Percentiles rank a stretch among this genome's conserved stretches.
Evolutionary conservation across 768 basidiomycete species (phyloP).

Genomic region (Suillus brevipes): DNA sequence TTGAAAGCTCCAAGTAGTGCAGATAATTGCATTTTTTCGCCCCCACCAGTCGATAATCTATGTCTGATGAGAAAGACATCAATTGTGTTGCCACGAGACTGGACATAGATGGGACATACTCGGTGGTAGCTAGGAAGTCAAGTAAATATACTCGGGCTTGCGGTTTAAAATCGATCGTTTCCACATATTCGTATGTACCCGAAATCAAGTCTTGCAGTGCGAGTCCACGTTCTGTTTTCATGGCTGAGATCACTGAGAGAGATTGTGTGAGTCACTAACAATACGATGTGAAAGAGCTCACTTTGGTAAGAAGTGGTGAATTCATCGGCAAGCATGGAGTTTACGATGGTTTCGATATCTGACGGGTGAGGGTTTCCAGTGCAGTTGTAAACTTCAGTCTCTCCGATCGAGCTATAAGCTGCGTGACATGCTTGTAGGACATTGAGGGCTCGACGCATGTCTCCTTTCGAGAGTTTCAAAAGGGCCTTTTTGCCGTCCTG

Average conservation of each 20-base stretch:
- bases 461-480: slow-evolving; percentile 92
- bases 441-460: slow-evolving; percentile 96
- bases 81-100: not conserved
- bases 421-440: slow-evolving; percentile 98
- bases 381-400: slow-evolving; percentile 93
- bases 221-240: slow-evolving; percentile 91
- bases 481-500: slow-evolving; percentile 86
- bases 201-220: slow-evolving; percentile 93
- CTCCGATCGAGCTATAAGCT: slow-evolving; percentile 86
- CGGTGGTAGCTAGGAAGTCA: slow-evolving; percentile 92
- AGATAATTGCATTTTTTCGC: slow-evolving; percentile 91
- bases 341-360: slow-evolving; percentile 91
- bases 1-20: slow-evolving; percentile 93
- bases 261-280: not conserved
- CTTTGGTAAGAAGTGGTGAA: slow-evolving; percentile 90
- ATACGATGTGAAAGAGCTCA: slow-evolving; percentile 34
- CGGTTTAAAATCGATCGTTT: slow-evolving; percentile 82
- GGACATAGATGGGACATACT: slow-evolving; percentile 54
- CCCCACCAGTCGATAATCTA: slow-evolving; percentile 88
- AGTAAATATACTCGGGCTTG: slow-evolving; percentile 88
- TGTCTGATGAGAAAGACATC: slow-evolving; percentile 54
- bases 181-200: slow-evolving; percentile 88
- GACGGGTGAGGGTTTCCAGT: slow-evolving; percentile 95
- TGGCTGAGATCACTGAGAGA: slow-evolving; percentile 70
- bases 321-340: slow-evolving; percentile 94